Base-by-base conservation (phyloP, 331 rosid genomes). In the Cydonia oblonga region DNA sequence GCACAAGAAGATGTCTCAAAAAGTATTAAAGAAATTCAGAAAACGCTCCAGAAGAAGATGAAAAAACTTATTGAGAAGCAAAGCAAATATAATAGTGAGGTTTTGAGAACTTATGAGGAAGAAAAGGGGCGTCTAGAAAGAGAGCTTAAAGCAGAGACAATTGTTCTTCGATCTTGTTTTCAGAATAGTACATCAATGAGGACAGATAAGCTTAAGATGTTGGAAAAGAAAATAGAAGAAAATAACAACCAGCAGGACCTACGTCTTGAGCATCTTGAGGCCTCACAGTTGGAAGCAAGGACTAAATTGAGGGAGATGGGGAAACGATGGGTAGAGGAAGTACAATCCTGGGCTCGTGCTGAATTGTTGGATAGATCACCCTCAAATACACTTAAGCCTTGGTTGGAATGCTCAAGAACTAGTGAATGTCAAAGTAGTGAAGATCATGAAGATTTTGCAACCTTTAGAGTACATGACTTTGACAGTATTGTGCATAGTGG, bases 21-120 rank as follows among this genome's bases (percentile, higher is more conserved):
- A 76, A 84, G 91, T 73, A 81, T 88, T 51, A 87, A 84, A 60
- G 82, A 79, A 70, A 84, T 85, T 75, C 75, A 69, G 71, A 90
- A 90, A 81, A 92, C 71, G 75, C 84, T 78, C 25, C 58, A 77
- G 69, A 87, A 77, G 84, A 32, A 75, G 69, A 57, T 80, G 80
- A 42, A 25, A 49, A 90, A 88, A 76, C 78, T 85, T 30, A 24
- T n/a, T 32, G 82, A 83, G 62, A 78, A 70, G 81, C 92, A 81
- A 59, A 68, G 68, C 58, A 87, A 80, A 78, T 84, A 82, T 81
- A 82, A 59, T 72, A 66, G 38, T 15, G 82, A 76, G 46, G 22
- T 88, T 44, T 24, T 79, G 61, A 57, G 42, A 58, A 25, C 23
- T 33, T 23, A 19, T 22, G 82, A 82, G 76, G 77, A 26, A 72